phyloP scores from a whole-genome alignment of 495 filamentous ascomycete genomes.

The Podospora comata region DNA sequence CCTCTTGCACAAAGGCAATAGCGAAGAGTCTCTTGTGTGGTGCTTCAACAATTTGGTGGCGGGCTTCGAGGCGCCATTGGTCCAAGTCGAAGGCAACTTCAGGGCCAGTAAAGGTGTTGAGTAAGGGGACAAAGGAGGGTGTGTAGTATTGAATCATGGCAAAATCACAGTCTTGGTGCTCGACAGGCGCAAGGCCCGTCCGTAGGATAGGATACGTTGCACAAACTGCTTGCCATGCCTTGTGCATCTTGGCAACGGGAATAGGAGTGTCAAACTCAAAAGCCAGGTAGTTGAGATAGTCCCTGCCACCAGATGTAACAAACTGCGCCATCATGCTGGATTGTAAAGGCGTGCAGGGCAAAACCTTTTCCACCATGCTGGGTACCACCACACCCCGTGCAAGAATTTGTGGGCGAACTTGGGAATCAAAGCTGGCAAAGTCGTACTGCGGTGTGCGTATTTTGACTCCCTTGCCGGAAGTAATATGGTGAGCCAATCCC shows the following conservation, averaged over 20 bases:
- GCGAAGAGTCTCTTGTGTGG: conserved; percentile 33
- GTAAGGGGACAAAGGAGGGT: background rate
- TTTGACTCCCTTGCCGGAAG: background rate
- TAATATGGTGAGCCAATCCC: conserved; percentile 27
- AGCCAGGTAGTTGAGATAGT: conserved; percentile 62
- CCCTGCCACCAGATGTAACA: conserved; percentile 48
- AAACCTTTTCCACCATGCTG: conserved; percentile 40
- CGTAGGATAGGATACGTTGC: conserved; percentile 62
- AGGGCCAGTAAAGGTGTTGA: background rate
- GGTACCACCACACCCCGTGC: conserved; percentile 8
- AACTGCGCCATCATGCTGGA: conserved; percentile 62
- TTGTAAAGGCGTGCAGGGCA: conserved; percentile 65
- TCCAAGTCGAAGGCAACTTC: conserved; percentile 24
- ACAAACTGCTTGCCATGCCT: conserved; percentile 57
- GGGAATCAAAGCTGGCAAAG: conserved; percentile 32
- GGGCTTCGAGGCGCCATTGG: conserved; percentile 32
- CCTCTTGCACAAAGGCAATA: conserved; percentile 23
- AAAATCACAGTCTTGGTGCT: conserved; percentile 56
- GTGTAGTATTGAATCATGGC: conserved; percentile 60
- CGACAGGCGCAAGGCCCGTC: conserved; percentile 63
- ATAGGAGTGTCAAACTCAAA: conserved; percentile 39
- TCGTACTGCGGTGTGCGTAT: conserved; percentile 39
- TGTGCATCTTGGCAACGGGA: conserved; percentile 31
- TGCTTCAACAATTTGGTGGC: conserved; percentile 11
- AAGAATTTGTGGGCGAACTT: conserved; percentile 29